Evolutionary conservation across 129 eudicot species (phyloP), one percentile per base, ranked within the genome.

Genomic region (Flaveria sonorensis): DNA sequence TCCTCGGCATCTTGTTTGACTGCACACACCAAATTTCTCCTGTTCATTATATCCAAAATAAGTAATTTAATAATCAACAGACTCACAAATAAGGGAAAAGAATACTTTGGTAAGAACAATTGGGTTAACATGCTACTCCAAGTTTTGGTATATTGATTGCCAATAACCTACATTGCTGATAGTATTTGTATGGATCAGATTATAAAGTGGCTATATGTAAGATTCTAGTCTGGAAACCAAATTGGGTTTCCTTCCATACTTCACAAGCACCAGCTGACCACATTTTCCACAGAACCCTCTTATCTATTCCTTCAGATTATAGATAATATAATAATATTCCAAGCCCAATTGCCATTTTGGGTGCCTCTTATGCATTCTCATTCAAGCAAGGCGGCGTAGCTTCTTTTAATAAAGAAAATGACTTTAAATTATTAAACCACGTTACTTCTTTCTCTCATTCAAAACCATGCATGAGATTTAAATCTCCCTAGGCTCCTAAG

Each of bases 21-120:
- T 84, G 97, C 96, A 89, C 79, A 87, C 82, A 89, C 85, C 85
- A 89, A 79, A 86, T 73, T 81, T 88, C 82, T 83, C 99, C 99
- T 91, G 97, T 72, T 93, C 86, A 88, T 82, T 85, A 57, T 77
- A 79, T 71, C 83, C 87, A 85, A 88, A 55, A 83, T 73, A 74
- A 71, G 76, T 74, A 75, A 53, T 72, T 79, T 56, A 81, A 85
- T 75, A 23, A 85, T 79, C 62, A 84, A 74, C 16, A 83, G 79
- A 72, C 70, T 87, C 83, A 81, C 66, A 78, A 81, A 77, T 67
- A 40, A 65, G 63, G 56, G 70, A 70, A 30, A 76, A 72, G 51
- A 85, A 39, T 15, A 64, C 21, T 66, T 66, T 40, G 51, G 26
- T 24, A 66, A n/a, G 16, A 66, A 66, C 16, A 40, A 39, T 66